phyloP scores from a whole-genome alignment of 2,329 filamentous ascomycete species.

The Aspergillus terreus region DNA sequence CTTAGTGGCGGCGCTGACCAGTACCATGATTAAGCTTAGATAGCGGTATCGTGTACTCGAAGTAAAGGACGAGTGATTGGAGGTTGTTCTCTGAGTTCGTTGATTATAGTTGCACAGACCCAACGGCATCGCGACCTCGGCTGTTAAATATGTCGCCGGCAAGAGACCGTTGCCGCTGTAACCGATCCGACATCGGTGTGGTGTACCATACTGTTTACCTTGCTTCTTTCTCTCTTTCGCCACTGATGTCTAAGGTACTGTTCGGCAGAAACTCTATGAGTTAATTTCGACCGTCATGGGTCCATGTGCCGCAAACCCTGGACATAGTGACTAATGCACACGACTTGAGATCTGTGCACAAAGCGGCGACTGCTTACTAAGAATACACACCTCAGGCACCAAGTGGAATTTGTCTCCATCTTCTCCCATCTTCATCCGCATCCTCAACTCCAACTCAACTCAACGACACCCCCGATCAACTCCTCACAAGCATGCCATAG shows the following conservation, averaged over 20 bases:
- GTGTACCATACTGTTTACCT: not conserved
- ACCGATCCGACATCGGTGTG: not conserved
- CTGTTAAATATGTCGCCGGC: not conserved
- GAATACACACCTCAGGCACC: not conserved
- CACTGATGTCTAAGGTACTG: not conserved
- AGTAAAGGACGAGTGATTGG: not conserved
- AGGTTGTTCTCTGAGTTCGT: no score
- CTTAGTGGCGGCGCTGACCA: conserved; percentile 25
- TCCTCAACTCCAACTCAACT: conserved; percentile 11
- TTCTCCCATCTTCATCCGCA: conserved; percentile 1
- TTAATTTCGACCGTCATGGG: not conserved
- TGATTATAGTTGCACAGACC: not conserved
- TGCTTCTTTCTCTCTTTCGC: not conserved
- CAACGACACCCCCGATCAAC: conserved; percentile 3
- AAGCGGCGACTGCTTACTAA: not conserved
- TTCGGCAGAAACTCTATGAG: not conserved
- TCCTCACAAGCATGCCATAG: not conserved
- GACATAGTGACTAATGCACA: no score
- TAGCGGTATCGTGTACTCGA: not conserved
- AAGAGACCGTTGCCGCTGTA: not conserved
- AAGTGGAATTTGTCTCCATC: conserved; percentile 1
- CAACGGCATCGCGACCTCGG: not conserved
- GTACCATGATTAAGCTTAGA: conserved; percentile 13
- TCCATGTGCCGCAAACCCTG: not conserved
- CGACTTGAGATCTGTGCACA: no score